phyloP scores from a whole-genome alignment of 2,329 filamentous ascomycete genomes.

The Colletotrichum noveboracense region DNA sequence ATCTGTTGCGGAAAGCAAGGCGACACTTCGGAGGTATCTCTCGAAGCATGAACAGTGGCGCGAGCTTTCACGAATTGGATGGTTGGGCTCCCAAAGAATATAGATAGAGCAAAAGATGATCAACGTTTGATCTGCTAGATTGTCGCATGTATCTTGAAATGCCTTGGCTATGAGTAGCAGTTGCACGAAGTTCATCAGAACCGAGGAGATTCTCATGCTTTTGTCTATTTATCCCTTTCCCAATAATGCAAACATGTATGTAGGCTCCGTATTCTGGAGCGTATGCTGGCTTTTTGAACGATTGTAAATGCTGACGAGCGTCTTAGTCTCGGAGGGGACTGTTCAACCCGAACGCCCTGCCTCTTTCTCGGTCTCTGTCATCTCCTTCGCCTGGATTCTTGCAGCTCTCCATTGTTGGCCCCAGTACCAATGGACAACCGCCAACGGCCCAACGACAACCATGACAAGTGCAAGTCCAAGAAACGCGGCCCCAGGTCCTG shows the following conservation, averaged over 20 bases:
- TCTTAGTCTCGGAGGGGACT: neutral
- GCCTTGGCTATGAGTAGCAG: neutral
- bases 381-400: neutral
- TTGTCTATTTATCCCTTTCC: neutral
- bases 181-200: neutral
- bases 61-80: neutral
- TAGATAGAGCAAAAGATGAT: neutral
- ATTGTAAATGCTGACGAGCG: neutral
- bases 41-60: neutral
- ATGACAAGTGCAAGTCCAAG: neutral
- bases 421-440: slow-evolving; percentile 13
- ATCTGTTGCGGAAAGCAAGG: neutral
- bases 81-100: neutral
- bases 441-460: neutral
- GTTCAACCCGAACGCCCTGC: neutral
- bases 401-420: slow-evolving; percentile 8
- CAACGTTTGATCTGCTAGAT: neutral
- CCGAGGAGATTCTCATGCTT: neutral
- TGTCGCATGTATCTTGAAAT: neutral
- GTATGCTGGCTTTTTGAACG: neutral
- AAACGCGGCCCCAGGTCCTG: neutral
- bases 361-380: neutral
- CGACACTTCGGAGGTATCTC: neutral
- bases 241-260: neutral
- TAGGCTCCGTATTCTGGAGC: neutral